phyloP scores from a whole-genome alignment of 805 yeast genomes.

The Millerago galiae region DNA sequence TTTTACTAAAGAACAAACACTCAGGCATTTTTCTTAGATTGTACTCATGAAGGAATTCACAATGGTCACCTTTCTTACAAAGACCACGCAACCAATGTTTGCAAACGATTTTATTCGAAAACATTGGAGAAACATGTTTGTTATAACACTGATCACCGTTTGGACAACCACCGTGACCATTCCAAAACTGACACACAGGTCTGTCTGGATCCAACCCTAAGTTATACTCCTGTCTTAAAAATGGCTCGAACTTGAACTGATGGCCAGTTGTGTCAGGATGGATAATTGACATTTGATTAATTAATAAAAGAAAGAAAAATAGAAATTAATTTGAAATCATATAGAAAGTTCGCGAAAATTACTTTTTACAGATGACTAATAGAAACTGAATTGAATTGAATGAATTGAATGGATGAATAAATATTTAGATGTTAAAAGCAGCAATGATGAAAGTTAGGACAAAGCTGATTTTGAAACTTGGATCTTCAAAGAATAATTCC shows the following conservation, averaged over 20 bases:
- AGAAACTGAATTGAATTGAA: not conserved
- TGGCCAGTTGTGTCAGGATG: slow-evolving; percentile 36
- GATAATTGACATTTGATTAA: slow-evolving; percentile 26
- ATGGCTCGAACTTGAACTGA: slow-evolving; percentile 71
- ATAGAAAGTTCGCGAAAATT: slow-evolving; percentile 6
- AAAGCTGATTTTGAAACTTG: slow-evolving; percentile 56
- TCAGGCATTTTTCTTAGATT: slow-evolving; percentile 95
- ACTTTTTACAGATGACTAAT: not conserved
- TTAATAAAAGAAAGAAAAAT: not conserved
- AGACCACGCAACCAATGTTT: slow-evolving; percentile 98
- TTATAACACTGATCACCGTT: slow-evolving; percentile 80
- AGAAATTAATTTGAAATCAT: not conserved
- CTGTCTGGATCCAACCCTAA: slow-evolving; percentile 84
- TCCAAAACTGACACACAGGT: slow-evolving; percentile 74
- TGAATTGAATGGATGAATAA: not conserved
- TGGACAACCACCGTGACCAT: slow-evolving; percentile 72
- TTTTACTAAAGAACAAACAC: slow-evolving; percentile 77
- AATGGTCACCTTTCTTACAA: slow-evolving; percentile 93
- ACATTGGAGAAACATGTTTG: slow-evolving; percentile 69
- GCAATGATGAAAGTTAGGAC: slow-evolving; percentile 50
- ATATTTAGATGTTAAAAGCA: slow-evolving; percentile 39
- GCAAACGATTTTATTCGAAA: slow-evolving; percentile 79
- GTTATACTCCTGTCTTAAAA: slow-evolving; percentile 70
- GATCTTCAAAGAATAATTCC: slow-evolving; percentile 48
- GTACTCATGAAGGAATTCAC: slow-evolving; percentile 95